Evolutionary conservation across 495 filamentous ascomycete genomes (phyloP).

Genomic region (Ramalina peruviana): DNA sequence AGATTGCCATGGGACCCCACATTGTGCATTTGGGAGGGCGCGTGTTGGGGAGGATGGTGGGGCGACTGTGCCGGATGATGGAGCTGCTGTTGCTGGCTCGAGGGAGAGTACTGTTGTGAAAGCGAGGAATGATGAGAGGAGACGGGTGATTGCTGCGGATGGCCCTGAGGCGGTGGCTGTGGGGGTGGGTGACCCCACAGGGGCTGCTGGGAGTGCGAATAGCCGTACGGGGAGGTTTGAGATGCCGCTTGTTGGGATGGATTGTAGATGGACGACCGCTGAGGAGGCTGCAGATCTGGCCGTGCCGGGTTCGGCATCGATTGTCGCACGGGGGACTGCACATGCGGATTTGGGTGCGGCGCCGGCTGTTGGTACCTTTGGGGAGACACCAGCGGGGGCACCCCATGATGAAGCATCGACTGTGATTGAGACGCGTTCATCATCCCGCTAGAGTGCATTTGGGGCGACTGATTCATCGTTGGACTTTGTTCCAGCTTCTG

Average conservation of each 20-base stretch:
- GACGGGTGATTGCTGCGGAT: constrained; percentile 38
- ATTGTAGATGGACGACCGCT: constrained; percentile 27
- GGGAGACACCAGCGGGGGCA: constrained; percentile 28
- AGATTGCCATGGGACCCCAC: constrained; percentile 43
- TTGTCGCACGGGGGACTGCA: constrained; percentile 29
- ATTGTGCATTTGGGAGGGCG: constrained; percentile 37
- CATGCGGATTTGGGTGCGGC: constrained; percentile 23
- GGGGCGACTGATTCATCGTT: constrained; percentile 32
- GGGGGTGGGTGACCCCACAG: constrained; percentile 42
- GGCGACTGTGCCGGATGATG: constrained; percentile 26
- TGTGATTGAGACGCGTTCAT: constrained; percentile 26
- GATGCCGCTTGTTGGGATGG: constrained; percentile 24
- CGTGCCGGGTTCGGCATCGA: constrained; percentile 29
- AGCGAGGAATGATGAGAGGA: constrained; percentile 30
- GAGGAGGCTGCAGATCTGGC: constrained; percentile 30
- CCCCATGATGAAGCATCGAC: constrained; percentile 26
- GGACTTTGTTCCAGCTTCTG: constrained; percentile 36
- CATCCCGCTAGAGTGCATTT: constrained; percentile 25
- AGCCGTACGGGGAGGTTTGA: constrained; percentile 32
- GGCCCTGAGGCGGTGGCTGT: constrained; percentile 25
- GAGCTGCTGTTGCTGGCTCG: constrained; percentile 28
- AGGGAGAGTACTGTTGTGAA: constrained; percentile 34
- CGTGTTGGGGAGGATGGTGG: constrained; percentile 33
- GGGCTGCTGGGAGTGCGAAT: constrained; percentile 31
- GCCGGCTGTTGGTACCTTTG: constrained; percentile 17